Evolutionary conservation across 2,329 filamentous ascomycete species (phyloP).

Genomic region (Alternaria panax): DNA sequence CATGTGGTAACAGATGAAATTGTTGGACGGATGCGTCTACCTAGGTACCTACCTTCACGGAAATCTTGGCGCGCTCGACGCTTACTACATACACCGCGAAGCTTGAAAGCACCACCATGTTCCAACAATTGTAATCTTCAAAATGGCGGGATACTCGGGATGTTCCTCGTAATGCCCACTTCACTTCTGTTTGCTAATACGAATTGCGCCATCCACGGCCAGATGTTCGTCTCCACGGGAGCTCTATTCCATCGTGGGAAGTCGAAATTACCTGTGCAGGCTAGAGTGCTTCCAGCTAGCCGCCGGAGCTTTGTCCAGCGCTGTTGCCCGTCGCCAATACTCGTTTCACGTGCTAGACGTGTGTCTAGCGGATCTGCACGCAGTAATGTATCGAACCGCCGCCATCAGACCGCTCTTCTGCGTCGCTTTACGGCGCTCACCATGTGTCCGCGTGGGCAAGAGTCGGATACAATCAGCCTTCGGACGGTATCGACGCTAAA

Average conservation of each 20-base stretch:
- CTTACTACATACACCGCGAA: background rate
- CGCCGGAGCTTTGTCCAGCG: conserved; percentile 17
- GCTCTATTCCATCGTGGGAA: conserved; percentile 8
- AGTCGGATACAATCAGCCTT: conserved; percentile 15
- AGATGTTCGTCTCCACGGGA: conserved; percentile 6
- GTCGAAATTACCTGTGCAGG: conserved; percentile 23
- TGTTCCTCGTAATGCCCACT: background rate
- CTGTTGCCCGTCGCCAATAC: conserved; percentile 15
- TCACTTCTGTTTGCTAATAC: background rate
- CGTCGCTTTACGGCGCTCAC: background rate
- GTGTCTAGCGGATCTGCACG: conserved; percentile 5
- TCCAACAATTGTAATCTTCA: background rate
- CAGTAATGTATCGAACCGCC: conserved; percentile 4
- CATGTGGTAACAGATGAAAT: background rate
- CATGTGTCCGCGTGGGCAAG: conserved; percentile 15
- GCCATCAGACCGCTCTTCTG: conserved; percentile 16
- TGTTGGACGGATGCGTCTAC: background rate
- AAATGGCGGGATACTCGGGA: background rate
- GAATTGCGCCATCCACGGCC: conserved; percentile 1
- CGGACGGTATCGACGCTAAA: conserved; percentile 13
- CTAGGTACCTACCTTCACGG: background rate
- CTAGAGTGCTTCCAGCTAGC: conserved; percentile 22
- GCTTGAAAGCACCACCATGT: background rate
- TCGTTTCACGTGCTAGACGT: conserved; percentile 19
- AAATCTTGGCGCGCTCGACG: background rate